These are phyloP conservation scores for Dipteronia dyeriana DNA, from an alignment of 345 rosid species.

Conservation along the genomic window DNA sequence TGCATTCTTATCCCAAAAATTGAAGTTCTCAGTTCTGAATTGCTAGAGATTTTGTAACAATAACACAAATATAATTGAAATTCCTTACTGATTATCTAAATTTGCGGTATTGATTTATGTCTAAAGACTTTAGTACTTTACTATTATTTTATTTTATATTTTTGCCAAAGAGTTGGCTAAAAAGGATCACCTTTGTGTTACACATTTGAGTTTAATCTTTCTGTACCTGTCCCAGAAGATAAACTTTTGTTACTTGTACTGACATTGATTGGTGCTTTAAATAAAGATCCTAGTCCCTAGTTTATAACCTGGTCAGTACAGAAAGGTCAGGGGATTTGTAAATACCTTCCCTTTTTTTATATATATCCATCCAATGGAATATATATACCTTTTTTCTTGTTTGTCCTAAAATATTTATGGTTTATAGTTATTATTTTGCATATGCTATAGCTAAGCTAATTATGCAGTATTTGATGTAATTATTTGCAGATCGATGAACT, in stretches of 20 bases:
- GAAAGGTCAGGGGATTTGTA: too few species aligned
- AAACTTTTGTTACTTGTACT: background rate
- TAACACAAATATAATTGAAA: background rate
- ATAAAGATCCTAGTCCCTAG: too few species aligned
- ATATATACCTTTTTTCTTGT: background rate
- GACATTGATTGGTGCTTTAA: background rate
- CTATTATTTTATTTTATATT: background rate
- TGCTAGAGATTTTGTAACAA: background rate
- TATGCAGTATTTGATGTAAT: slow-evolving; percentile 4
- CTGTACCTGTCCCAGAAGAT: background rate
- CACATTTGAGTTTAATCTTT: background rate
- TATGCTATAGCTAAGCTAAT: slow-evolving; percentile 12
- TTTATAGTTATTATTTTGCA: background rate
- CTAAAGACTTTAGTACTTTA: background rate
- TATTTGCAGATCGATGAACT: slow-evolving; percentile 75
- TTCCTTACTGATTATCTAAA: background rate
- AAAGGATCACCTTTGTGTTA: background rate
- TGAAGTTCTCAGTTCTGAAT: background rate
- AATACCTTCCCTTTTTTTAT: too few species aligned
- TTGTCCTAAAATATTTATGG: background rate
- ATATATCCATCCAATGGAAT: background rate
- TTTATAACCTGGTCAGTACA: too few species aligned
- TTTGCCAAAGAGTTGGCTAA: too few species aligned
- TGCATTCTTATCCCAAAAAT: background rate
- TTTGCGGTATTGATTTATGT: background rate